Evolutionary conservation across 176 grass and related monocot species (phyloP).

Genomic region (Musa acuminata): DNA sequence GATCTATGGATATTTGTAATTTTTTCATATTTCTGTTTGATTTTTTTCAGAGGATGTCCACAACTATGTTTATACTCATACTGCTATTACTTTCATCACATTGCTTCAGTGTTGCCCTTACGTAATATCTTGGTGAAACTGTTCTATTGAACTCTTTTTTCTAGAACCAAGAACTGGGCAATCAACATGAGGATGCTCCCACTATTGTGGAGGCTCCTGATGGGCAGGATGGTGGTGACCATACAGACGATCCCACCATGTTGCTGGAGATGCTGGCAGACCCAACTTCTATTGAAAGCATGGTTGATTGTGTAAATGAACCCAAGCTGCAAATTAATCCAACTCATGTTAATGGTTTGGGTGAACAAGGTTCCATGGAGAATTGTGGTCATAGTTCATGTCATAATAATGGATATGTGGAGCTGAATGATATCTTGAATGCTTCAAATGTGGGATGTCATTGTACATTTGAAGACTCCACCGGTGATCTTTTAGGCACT

Average conservation of each 20-base stretch:
- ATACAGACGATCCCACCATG: neutral
- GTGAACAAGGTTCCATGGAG: neutral
- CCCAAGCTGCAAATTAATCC: neutral
- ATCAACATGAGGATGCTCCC: neutral
- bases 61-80: too few relatives aligned
- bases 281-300: neutral
- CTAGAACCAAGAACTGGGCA: conserved; percentile 1
- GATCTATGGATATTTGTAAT: too few relatives aligned
- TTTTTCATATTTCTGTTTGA: too few relatives aligned
- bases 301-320: neutral
- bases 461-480: neutral
- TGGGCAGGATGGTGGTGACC: neutral
- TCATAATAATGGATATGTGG: conserved; percentile 3
- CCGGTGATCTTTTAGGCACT: neutral
- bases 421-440: conserved; percentile 3
- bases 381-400: neutral
- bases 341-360: neutral
- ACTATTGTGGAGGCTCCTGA: neutral
- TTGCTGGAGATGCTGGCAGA: neutral
- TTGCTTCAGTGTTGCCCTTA: too few relatives aligned
- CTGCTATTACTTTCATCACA: too few relatives aligned
- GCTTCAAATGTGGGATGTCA: neutral
- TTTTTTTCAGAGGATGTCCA: too few relatives aligned
- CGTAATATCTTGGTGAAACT: neutral
- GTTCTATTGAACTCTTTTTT: conserved; percentile 14